Percentiles rank a stretch among this genome's conserved stretches.
These are phyloP conservation scores for Sclerotinia glacialis DNA, from an alignment of 2,329 filamentous ascomycete species.

Conservation along the genomic window DNA sequence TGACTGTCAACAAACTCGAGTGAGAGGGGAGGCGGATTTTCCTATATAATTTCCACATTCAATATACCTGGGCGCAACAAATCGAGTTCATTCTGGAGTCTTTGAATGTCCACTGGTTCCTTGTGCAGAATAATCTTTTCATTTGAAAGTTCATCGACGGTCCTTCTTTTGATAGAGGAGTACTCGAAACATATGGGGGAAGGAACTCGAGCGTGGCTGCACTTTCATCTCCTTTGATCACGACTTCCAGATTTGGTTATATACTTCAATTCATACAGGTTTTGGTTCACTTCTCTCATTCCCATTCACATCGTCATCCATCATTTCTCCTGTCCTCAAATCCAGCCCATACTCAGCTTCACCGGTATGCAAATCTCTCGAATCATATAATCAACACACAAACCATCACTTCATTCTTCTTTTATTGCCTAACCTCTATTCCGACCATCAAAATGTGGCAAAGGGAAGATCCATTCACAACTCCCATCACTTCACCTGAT, in stretches of 20 bases:
- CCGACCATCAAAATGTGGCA: constrained; percentile 26
- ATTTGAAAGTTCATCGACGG: not conserved
- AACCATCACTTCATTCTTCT: not conserved
- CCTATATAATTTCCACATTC: not conserved
- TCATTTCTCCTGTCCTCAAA: not conserved
- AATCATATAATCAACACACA: not conserved
- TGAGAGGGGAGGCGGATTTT: not conserved
- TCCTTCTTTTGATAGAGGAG: not conserved
- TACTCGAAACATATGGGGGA: not conserved
- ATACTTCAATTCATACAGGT: not conserved
- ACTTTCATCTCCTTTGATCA: not conserved
- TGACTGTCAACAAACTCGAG: not conserved
- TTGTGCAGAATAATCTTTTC: no score
- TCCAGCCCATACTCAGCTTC: not conserved
- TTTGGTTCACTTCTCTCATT: not conserved
- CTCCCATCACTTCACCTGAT: constrained; percentile 22
- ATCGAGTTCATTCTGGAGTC: not conserved
- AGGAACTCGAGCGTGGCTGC: not conserved
- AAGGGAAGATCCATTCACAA: constrained; percentile 33
- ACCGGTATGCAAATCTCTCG: not conserved
- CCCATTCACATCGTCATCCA: not conserved
- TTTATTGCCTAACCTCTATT: not conserved
- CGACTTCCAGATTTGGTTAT: not conserved
- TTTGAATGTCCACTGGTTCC: not conserved
- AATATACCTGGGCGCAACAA: not conserved